A percentile compares a stretch with the other conserved stretches of the same genome.
Conservation (phyloP, 179 eudicot genomes). For the Silene noctiflora region DNA sequence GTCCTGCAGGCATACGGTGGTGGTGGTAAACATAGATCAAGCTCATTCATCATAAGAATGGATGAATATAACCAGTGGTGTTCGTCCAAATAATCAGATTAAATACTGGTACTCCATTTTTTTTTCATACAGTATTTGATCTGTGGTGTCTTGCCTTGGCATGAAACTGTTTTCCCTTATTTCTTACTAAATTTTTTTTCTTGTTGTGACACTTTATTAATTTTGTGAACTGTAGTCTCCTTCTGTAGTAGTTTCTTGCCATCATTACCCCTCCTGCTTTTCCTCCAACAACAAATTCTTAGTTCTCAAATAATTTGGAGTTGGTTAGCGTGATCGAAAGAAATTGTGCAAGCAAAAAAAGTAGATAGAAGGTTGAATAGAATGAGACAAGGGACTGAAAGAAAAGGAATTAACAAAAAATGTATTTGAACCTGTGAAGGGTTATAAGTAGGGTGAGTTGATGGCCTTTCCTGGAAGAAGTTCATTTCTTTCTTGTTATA, state of each 20-base stretch:
- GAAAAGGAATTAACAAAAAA: background rate
- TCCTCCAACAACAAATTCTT: background rate
- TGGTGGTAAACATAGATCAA: slow-evolving; percentile 72
- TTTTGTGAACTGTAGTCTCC: background rate
- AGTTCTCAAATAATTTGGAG: background rate
- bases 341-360: background rate
- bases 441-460: background rate
- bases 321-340: background rate
- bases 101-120: slow-evolving; percentile 14
- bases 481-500: background rate
- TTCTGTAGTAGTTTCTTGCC: background rate
- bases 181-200: background rate
- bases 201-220: background rate
- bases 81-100: slow-evolving; percentile 28
- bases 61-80: slow-evolving; percentile 83
- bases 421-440: background rate
- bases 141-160: background rate
- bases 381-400: background rate
- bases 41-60: slow-evolving; percentile 84
- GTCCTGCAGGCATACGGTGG: slow-evolving; percentile 85
- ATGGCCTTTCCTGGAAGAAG: background rate
- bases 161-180: background rate
- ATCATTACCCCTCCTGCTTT: background rate
- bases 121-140: background rate
- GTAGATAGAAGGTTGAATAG: background rate